phyloP scores from a whole-genome alignment of 768 basidiomycete genomes.

The Tulasnella sp. region DNA sequence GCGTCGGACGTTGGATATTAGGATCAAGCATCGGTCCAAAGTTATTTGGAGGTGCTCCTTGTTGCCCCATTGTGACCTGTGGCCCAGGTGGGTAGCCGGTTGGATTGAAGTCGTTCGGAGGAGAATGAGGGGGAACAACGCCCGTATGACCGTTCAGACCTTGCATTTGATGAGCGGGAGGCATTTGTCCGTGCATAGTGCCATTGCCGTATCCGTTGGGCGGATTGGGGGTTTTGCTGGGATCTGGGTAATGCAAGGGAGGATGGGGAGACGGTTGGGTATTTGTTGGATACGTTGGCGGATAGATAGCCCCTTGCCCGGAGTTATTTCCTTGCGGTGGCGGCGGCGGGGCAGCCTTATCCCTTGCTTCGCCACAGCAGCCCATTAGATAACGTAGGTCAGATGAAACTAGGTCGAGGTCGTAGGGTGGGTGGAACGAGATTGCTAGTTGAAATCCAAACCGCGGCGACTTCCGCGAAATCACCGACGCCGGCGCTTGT shows the following conservation, averaged over 20 bases:
- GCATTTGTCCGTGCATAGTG: not conserved
- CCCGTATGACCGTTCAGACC: not conserved
- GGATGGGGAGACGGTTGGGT: conserved; percentile 5
- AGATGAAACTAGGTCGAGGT: not conserved
- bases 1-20: conserved; percentile 19
- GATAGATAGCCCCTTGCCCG: not conserved
- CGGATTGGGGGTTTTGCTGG: not conserved
- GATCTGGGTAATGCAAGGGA: not conserved
- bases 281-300: conserved; percentile 6
- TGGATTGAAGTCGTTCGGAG: conserved; percentile 1
- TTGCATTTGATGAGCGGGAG: not conserved
- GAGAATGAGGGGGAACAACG: not conserved
- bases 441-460: not conserved
- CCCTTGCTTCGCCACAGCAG: conserved; percentile 7
- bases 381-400: not conserved
- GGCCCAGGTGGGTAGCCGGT: conserved; percentile 3
- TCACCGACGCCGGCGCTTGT: not conserved
- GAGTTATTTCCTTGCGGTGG: not conserved
- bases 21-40: conserved; percentile 18
- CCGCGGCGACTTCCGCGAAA: not conserved
- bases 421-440: not conserved
- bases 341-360: not conserved
- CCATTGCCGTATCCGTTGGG: not conserved
- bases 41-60: not conserved
- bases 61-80: not conserved